Base-by-base conservation (phyloP, 169 alveolate species). In the Plasmodium coatneyi region DNA sequence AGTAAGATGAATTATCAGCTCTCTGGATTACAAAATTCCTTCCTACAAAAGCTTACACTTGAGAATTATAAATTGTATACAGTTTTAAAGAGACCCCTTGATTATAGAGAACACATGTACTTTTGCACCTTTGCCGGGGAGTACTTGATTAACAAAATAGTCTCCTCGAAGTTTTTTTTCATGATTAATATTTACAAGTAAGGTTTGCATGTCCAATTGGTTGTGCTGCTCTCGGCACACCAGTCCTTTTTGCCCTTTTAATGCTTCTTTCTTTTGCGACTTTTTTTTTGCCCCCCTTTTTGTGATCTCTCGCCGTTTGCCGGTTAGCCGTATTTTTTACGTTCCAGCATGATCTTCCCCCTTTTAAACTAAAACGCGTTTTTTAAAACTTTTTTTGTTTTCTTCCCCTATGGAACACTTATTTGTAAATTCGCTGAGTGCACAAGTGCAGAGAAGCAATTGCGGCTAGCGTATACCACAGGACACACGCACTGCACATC, bases 111-210 rank as follows among this genome's bases (percentile, higher is more conserved):
- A 1, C 25, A 41, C 14, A 46, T 84, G 43, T 72, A 46, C 70
- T 84, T 84, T 54, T 84, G 93, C 46, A 32, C 86, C 5, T 34
- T 32, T 2, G 56, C 82, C 43, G 93, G 93, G 19, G 71, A 72
- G 36, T 74, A 19, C 39, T 84, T 84, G 22, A 52, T 84, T 52
- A 46, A 25, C 30, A 84, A 76, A 71, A 30, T 46, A 54, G 46
- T 74, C 12, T n/a, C 30, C 39, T 30, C 36, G 4, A 19, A 54
- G 28, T 7, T 84, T 22, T 39, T 43, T 19, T 3, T 22, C 52
- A 19, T 84, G 80, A 74, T 84, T 46, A 84, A 52, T 22, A 32
- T 49, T 3, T 34, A 74, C 34, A 49, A 14, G 14, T 43, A n/a
- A 74, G 72, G 5, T 22, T 5, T 1, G 79, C 56, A 41, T 78